These are phyloP conservation scores for Violaceomyces palustris DNA, from an alignment of 1,284 basidiomycete genomes.

Conservation along the genomic window DNA sequence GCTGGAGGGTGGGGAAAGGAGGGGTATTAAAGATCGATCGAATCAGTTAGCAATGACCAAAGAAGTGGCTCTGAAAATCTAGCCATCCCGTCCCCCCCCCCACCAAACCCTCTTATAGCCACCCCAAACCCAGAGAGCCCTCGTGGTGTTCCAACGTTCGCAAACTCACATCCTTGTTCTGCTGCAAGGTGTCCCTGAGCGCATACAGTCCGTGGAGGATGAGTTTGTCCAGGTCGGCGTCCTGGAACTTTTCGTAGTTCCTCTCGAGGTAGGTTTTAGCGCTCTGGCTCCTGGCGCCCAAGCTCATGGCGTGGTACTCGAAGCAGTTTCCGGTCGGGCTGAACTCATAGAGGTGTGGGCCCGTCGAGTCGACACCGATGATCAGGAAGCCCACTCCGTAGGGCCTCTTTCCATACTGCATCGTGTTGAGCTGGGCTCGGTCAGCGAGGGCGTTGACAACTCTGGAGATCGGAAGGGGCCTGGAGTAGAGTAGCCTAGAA, in stretches of 20 bases:
- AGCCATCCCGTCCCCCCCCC: too few species aligned
- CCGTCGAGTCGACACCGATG: slow-evolving; percentile 87
- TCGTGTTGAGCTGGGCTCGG: slow-evolving; percentile 98
- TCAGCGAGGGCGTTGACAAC: slow-evolving; percentile 91
- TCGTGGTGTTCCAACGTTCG: too few species aligned
- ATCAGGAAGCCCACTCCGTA: slow-evolving; percentile 99
- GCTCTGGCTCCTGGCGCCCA: slow-evolving; percentile 93
- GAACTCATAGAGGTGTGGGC: slow-evolving; percentile 97
- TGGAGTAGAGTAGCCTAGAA: slow-evolving; percentile 87
- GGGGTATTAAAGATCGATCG: too few species aligned
- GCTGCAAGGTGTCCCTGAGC: slow-evolving; percentile 48
- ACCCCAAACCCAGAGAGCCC: too few species aligned
- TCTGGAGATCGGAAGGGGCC: slow-evolving; percentile 87
- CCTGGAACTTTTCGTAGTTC: slow-evolving; percentile 74
- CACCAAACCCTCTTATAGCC: too few species aligned
- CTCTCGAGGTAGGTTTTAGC: slow-evolving; percentile 98
- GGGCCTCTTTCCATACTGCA: slow-evolving; percentile 93
- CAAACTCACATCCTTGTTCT: slow-evolving; percentile 43
- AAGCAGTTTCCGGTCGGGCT: slow-evolving; percentile 94
- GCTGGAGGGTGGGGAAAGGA: slow-evolving; percentile 4
- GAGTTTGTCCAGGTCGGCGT: slow-evolving; percentile 34
- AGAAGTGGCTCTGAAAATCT: too few species aligned
- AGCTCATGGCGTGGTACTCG: slow-evolving; percentile 97
- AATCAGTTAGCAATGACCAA: too few species aligned
- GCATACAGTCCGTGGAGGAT: slow-evolving; percentile 47